Evolutionary conservation across 2,329 filamentous ascomycete species (phyloP), one percentile per base, ranked within the genome.

Genomic region (Rhynchosporium secalis): DNA sequence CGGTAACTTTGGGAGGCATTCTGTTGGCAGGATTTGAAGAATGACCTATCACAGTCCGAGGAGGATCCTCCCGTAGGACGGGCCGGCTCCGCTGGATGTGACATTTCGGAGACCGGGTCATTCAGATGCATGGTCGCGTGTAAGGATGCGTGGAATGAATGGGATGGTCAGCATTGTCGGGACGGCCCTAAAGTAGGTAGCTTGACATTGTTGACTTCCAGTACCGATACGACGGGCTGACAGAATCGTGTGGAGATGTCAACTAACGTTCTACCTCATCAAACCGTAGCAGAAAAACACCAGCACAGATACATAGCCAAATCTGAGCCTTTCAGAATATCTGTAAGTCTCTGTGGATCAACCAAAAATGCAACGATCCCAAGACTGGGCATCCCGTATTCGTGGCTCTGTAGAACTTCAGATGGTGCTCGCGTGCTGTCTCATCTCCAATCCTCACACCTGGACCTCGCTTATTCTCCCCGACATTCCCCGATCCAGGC

Each of bases 1-100:
- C 69, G 65, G 65, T 66, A 56, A 28, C 13, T 56, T 55, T 65
- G 51, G 58, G 56, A 48, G 62, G 59, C 33, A 26, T 54, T 54
- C 41, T 28, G 40, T 28, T 8, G 26, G 40, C 51, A 60, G 58
- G 54, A 47, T 54, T 36, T 33, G 51, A 12, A 15, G 40, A 12
- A 15, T 46, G 20, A 15, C 62, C 58, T 55, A 61, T 57, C 62
- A 64, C 38, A 60, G 46, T 2, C 4, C 33, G 29, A 45, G 29
- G 38, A 56, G 29, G 38, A 56, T 45, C 38, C 13, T n/a, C 45
- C 54, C 54, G 40, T 31, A 33, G 54, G 52, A 46, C 54, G 54
- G 54, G 15, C 54, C 54, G 40, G 54, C 26, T 33, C 54, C 54
- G 54, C 28, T 36, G 33, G 10, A 31, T 56, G 54, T 46, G 51